These are phyloP conservation scores for Cylindricascospora bacillispora DNA, from an alignment of 1,139 yeast genomes.

Conservation along the genomic window DNA sequence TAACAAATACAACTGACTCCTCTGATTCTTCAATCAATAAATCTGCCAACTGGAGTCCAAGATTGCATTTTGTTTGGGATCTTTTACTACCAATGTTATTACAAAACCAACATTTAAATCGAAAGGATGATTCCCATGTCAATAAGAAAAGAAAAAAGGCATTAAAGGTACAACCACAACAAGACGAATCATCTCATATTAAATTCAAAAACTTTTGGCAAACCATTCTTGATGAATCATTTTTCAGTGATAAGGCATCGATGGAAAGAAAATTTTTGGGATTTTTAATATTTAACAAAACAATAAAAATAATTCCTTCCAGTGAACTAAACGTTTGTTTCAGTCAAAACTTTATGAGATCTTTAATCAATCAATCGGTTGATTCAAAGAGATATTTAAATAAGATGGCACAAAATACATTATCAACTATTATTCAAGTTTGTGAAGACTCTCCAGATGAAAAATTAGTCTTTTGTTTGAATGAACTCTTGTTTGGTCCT, in stretches of 20 bases:
- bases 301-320: slow-evolving; percentile 29
- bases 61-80: slow-evolving; percentile 76
- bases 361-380: slow-evolving; percentile 65
- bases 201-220: slow-evolving; percentile 68
- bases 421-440: slow-evolving; percentile 32
- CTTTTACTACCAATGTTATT: slow-evolving; percentile 36
- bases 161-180: slow-evolving; percentile 25
- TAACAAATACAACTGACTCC: slow-evolving; percentile 33
- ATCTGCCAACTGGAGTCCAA: slow-evolving; percentile 62
- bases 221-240: slow-evolving; percentile 62
- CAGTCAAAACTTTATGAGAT: slow-evolving; percentile 60
- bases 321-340: slow-evolving; percentile 34
- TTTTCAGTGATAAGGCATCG: slow-evolving; percentile 66
- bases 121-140: slow-evolving; percentile 21
- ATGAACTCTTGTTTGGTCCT: slow-evolving; percentile 36
- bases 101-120: slow-evolving; percentile 9
- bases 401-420: slow-evolving; percentile 47
- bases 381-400: slow-evolving; percentile 54
- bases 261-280: slow-evolving; percentile 86
- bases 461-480: slow-evolving; percentile 37
- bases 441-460: slow-evolving; percentile 24
- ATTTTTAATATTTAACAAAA: slow-evolving; percentile 51
- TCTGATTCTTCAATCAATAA: slow-evolving; percentile 29
- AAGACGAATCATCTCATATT: too few species aligned
- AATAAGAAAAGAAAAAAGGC: slow-evolving; percentile 28